These are phyloP conservation scores for Avena atlantica DNA, from an alignment of 176 grass and related monocot species.

Conservation along the genomic window DNA sequence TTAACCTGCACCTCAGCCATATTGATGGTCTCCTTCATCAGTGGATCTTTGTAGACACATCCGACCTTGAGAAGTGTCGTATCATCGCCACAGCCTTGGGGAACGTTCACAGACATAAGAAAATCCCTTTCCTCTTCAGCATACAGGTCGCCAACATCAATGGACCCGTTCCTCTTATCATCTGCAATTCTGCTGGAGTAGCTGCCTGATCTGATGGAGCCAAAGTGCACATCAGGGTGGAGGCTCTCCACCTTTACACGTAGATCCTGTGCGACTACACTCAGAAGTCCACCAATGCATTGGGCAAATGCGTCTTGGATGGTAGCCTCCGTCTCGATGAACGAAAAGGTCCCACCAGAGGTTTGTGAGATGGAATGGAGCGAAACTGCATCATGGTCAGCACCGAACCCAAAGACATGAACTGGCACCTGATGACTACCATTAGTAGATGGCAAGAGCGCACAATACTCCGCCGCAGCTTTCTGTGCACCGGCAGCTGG, in stretches of 20 bases:
- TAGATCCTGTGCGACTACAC: constrained; percentile 78
- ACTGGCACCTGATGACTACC: constrained; percentile 63
- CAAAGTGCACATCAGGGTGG: constrained; percentile 65
- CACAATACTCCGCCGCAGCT: constrained; percentile 59
- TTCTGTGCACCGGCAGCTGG: not conserved
- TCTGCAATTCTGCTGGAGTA: constrained; percentile 65
- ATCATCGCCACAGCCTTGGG: constrained; percentile 58
- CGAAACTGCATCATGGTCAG: constrained; percentile 77
- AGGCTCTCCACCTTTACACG: constrained; percentile 66
- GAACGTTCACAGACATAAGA: constrained; percentile 78
- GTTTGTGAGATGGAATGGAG: constrained; percentile 91
- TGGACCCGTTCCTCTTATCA: constrained; percentile 60
- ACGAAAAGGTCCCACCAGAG: constrained; percentile 90
- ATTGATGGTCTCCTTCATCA: constrained; percentile 68
- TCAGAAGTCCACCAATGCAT: constrained; percentile 94
- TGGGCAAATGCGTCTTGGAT: constrained; percentile 96
- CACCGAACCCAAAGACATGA: constrained; percentile 91
- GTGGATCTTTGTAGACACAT: constrained; percentile 76
- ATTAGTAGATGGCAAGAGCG: constrained; percentile 67
- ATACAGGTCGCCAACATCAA: constrained; percentile 84
- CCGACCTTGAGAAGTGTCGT: constrained; percentile 60
- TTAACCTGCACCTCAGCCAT: constrained; percentile 68
- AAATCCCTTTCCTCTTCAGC: constrained; percentile 95
- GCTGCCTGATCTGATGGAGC: constrained; percentile 78
- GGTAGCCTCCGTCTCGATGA: constrained; percentile 84